These are phyloP conservation scores for Carex parvula DNA, from an alignment of 176 grass and related monocot species.

Conservation along the genomic window DNA sequence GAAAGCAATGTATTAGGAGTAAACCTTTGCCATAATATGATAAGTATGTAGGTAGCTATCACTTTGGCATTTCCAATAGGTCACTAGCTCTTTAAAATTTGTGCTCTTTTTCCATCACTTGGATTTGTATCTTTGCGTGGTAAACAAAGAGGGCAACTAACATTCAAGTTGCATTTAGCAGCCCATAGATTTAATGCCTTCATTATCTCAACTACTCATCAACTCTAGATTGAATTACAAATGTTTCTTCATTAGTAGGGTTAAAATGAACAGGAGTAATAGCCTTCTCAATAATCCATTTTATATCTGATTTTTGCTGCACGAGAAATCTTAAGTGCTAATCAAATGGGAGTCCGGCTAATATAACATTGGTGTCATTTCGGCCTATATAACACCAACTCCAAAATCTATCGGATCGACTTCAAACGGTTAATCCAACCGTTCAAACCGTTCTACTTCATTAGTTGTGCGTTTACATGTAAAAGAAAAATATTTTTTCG, in stretches of 20 bases:
- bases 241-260: neutral
- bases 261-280: neutral
- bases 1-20: neutral
- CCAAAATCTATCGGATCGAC: no score
- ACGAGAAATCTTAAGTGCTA: neutral
- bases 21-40: neutral
- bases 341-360: no score
- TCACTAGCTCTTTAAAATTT: neutral
- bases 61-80: neutral
- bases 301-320: neutral
- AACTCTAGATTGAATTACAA: neutral
- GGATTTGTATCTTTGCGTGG: neutral
- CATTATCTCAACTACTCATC: slow-evolving; percentile 29
- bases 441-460: no score
- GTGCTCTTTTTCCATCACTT: neutral
- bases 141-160: slow-evolving; percentile 21
- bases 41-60: neutral
- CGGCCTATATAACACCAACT: no score
- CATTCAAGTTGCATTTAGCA: slow-evolving; percentile 4
- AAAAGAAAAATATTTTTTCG: no score
- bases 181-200: slow-evolving; percentile 12
- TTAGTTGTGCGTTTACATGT: no score
- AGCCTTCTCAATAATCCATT: neutral
- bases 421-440: no score
- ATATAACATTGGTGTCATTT: no score